Percentiles rank a stretch among this genome's conserved stretches.
Evolutionary conservation across 1,284 basidiomycete genomes (phyloP).

Genomic region (Sanghuangporus sanghuang): DNA sequence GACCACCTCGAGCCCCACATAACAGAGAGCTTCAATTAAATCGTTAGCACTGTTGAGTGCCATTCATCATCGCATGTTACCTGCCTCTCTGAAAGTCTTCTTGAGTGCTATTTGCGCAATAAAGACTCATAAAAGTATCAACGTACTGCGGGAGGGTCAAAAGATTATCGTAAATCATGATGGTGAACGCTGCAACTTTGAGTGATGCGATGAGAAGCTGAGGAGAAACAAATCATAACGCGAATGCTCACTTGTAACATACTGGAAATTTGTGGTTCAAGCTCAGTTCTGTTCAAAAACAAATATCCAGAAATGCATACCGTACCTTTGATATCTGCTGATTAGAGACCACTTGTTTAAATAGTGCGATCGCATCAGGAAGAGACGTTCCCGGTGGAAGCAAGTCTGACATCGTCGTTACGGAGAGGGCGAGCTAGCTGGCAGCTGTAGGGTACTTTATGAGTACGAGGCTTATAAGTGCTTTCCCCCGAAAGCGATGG

Average conservation of each 20-base stretch:
- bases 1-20: neutral
- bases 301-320: neutral
- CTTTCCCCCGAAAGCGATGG: too few relatives aligned
- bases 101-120: neutral
- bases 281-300: neutral
- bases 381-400: neutral
- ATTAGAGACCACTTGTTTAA: neutral
- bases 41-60: neutral
- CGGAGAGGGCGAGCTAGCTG: neutral
- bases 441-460: neutral
- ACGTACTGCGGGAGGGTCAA: conserved; percentile 6
- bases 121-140: too few relatives aligned
- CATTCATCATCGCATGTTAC: neutral
- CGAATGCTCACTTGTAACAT: neutral
- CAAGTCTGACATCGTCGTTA: neutral
- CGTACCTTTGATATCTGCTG: conserved; percentile 1
- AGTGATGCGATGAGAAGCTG: neutral
- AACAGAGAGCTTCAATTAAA: neutral
- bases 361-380: neutral
- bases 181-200: neutral
- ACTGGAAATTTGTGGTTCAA: neutral
- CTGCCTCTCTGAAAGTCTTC: neutral
- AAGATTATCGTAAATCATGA: conserved; percentile 1
- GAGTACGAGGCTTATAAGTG: neutral
- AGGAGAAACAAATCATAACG: neutral